These are phyloP conservation scores for Russula dissimulans DNA, from an alignment of 768 basidiomycete genomes.

Conservation along the genomic window DNA sequence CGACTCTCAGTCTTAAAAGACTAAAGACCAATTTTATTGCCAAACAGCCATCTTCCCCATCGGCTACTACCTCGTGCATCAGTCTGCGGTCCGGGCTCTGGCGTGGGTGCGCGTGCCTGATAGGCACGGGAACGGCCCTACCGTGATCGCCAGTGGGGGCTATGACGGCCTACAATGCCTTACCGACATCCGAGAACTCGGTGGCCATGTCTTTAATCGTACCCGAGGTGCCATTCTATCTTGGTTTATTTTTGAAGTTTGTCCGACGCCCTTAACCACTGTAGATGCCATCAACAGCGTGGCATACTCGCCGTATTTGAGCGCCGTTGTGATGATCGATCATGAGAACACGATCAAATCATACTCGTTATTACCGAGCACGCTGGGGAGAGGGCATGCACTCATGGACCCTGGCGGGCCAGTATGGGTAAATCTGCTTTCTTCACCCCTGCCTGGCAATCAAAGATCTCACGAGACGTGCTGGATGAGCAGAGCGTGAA, in stretches of 20 bases:
- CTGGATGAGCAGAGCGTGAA: conserved; percentile 45
- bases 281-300: conserved; percentile 65
- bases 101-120: conserved; percentile 68
- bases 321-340: conserved; percentile 70
- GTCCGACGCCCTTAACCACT: background rate
- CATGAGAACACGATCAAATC: conserved; percentile 75
- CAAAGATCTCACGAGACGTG: background rate
- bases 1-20: background rate
- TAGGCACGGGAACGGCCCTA: conserved; percentile 47
- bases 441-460: background rate
- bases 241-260: background rate
- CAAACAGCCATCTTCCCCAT: conserved; percentile 45
- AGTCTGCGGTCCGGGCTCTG: conserved; percentile 69
- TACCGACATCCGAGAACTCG: conserved; percentile 67
- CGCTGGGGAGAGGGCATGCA: conserved; percentile 65
- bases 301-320: conserved; percentile 56
- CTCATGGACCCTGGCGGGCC: conserved; percentile 70
- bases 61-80: conserved; percentile 65
- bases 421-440: conserved; percentile 57
- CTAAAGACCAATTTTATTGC: background rate
- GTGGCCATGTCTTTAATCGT: conserved; percentile 61
- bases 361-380: conserved; percentile 60
- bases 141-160: conserved; percentile 65
- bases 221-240: conserved; percentile 52
- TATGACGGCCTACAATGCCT: conserved; percentile 73